These are phyloP conservation scores for Aspergillus clavatus DNA, from an alignment of 2,329 filamentous ascomycete genomes.

Conservation along the genomic window DNA sequence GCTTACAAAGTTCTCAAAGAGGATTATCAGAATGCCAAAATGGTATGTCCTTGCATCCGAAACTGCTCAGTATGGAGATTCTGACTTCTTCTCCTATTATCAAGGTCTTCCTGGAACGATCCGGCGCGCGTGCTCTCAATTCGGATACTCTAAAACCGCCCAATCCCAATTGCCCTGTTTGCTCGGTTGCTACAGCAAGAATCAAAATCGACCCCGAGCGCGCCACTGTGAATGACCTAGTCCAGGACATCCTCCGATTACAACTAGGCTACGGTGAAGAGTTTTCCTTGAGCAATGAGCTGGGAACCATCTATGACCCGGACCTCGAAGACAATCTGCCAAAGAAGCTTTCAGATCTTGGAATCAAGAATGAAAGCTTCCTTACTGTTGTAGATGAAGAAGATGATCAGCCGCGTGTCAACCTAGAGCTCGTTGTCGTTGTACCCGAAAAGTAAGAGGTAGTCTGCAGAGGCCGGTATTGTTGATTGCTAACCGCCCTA, in stretches of 20 bases:
- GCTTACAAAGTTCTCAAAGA: constrained; percentile 82
- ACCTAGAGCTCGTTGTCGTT: constrained; percentile 62
- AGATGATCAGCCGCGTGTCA: constrained; percentile 63
- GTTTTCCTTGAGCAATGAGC: constrained; percentile 69
- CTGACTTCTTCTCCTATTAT: neutral
- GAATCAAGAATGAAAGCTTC: constrained; percentile 68
- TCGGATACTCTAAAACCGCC: constrained; percentile 56
- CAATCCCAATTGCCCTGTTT: constrained; percentile 78
- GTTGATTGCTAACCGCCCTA: constrained; percentile 12
- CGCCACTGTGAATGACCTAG: constrained; percentile 73
- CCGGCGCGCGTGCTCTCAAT: constrained; percentile 55
- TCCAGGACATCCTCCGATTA: constrained; percentile 65
- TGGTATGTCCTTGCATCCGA: constrained; percentile 47
- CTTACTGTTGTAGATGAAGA: constrained; percentile 80
- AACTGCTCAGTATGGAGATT: constrained; percentile 5
- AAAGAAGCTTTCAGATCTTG: constrained; percentile 74
- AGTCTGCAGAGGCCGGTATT: neutral
- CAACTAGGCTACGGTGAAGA: constrained; percentile 77
- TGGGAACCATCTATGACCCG: constrained; percentile 77
- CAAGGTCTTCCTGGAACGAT: constrained; percentile 71
- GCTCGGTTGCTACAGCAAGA: constrained; percentile 65
- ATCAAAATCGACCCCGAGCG: constrained; percentile 63
- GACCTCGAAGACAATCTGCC: constrained; percentile 81
- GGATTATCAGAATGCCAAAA: constrained; percentile 66
- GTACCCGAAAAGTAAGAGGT: constrained; percentile 27